phyloP scores from a whole-genome alignment of 441 rosid genomes.

The Eutrema salsugineum region DNA sequence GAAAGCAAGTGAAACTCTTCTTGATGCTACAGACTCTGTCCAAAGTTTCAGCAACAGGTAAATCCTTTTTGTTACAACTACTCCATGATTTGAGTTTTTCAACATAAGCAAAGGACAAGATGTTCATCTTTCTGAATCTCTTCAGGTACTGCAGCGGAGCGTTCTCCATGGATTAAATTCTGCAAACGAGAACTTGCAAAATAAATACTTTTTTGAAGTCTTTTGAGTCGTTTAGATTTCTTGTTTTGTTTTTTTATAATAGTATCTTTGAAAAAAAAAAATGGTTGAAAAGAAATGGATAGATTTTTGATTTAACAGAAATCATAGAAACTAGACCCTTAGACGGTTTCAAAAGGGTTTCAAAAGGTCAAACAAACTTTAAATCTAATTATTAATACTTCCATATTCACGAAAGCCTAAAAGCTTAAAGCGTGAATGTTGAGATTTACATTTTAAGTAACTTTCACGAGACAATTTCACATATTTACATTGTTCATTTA shows the following conservation, averaged over 20 bases:
- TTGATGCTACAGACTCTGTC: constrained; percentile 87
- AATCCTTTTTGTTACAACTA: neutral
- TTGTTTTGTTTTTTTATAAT: too few relatives aligned
- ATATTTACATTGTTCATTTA: neutral
- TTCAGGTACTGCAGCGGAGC: constrained; percentile 30
- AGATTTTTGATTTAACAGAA: neutral
- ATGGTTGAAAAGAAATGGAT: neutral
- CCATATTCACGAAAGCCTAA: neutral
- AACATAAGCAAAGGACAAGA: neutral
- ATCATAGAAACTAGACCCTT: neutral
- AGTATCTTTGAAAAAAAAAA: too few relatives aligned
- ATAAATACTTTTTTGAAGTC: neutral
- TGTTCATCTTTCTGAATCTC: neutral
- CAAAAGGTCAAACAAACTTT: neutral
- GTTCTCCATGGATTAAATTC: constrained; percentile 28
- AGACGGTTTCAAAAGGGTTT: too few relatives aligned
- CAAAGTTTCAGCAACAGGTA: constrained; percentile 93
- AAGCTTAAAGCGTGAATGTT: neutral
- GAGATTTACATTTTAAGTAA: neutral
- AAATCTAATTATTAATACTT: neutral
- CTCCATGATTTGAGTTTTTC: neutral
- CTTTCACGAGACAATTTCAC: constrained; percentile 8
- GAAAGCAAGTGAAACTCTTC: constrained; percentile 85
- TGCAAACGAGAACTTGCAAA: neutral
- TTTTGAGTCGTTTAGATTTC: too few relatives aligned